Evolutionary conservation across 2,329 filamentous ascomycete species (phyloP), one percentile per base, ranked within the genome.

Genomic region (Xylaria sp.): DNA sequence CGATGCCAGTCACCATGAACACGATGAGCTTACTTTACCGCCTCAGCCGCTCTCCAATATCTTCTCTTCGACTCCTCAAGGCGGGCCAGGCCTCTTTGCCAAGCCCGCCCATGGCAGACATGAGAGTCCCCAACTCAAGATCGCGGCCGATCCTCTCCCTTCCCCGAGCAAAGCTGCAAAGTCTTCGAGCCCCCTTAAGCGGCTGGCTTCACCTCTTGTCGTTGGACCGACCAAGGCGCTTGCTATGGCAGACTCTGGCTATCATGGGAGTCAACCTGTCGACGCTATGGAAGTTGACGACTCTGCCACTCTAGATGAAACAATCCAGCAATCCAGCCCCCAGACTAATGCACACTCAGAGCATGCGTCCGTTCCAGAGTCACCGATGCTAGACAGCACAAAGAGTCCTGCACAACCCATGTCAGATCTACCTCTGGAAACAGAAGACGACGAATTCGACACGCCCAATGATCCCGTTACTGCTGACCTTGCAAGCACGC

Each of bases 191-290:
- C 72, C 69, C n/a, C 66, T 69, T 11, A 76, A 74, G 60, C 62
- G 66, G 5, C 65, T 71, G 8, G 69, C 73, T 37, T 71, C 74
- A 16, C 66, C 71, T 47, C 72, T 73, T 58, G 67, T 71, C 30
- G 52, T 58, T 19, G 53, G 58, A 35, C 37, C 66, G n/a, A 57
- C 65, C 11, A 30, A 71, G 7, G 70, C 73, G n/a, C 61, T 71
- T n/a, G 69, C 76, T 18, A 69, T 76, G 51, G 74, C 78, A 1
- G 88, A 91, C 67, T 91, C 88, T 39, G 88, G 88, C 34, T 91
- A 90, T 68, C 85, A 89, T 74, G 88, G 86, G 52, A 88, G 86
- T 67, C 84, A 87, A 66, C 76, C 78, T 2, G 79, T 82, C 56
- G 81, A 85, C 58, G 76, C 75, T n/a, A 76, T 81, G 73, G 76